Conservation (phyloP, 495 filamentous ascomycete genomes). For the Clohesyomyces aquaticus region DNA sequence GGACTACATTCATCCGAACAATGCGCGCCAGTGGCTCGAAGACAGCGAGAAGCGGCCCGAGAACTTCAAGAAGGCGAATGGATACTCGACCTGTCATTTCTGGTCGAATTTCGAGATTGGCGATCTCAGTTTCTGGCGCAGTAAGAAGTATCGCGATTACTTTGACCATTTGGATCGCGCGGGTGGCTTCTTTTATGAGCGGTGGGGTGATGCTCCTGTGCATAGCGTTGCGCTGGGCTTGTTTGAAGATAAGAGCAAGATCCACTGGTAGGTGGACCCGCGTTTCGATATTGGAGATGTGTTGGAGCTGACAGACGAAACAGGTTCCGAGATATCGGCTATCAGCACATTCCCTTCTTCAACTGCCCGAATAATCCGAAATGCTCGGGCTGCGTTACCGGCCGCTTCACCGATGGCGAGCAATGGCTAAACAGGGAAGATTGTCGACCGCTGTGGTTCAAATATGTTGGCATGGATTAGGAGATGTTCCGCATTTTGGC, state of each 20-base stretch:
- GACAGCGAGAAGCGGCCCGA: conserved; percentile 77
- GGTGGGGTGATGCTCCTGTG: conserved; percentile 98
- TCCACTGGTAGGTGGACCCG: conserved; percentile 79
- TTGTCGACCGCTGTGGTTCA: conserved; percentile 96
- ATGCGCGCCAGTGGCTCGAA: conserved; percentile 83
- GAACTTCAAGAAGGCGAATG: conserved; percentile 77
- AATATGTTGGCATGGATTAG: conserved; percentile 83
- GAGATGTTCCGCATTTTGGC: not conserved
- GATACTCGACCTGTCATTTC: conserved; percentile 99
- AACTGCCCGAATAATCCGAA: conserved; percentile 98
- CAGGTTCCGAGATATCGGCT: conserved; percentile 99
- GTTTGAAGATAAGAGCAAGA: conserved; percentile 85
- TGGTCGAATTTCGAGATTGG: conserved; percentile 99
- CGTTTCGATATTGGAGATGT: not conserved
- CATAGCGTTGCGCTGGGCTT: conserved; percentile 93
- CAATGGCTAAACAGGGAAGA: conserved; percentile 84
- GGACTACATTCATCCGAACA: conserved; percentile 78
- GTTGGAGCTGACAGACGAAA: not conserved
- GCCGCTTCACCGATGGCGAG: conserved; percentile 86
- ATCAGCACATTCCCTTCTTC: conserved; percentile 97
- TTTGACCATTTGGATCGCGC: conserved; percentile 94
- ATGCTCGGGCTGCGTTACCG: conserved; percentile 84
- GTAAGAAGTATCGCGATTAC: conserved; percentile 88
- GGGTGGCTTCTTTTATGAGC: conserved; percentile 98
- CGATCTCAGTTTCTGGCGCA: conserved; percentile 92